Base-by-base conservation (phyloP, 805 yeast genomes). In the Cyberlindnera petersonii region DNA sequence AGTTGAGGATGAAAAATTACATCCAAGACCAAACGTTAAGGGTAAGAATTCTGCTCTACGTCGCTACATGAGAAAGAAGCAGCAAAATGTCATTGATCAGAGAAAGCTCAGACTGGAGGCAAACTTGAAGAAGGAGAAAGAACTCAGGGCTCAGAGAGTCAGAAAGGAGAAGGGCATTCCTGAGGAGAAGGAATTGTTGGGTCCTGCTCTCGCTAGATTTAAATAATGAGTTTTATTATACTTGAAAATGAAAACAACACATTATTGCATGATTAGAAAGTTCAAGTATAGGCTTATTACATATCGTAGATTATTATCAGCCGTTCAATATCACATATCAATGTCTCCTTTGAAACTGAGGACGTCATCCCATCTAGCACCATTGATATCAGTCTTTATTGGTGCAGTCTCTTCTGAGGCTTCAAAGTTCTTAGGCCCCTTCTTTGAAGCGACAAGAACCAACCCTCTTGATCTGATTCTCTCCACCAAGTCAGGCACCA, bases 21-120 rank as follows among this genome's bases (percentile, higher is more conserved):
- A 44, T 18, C 43, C 50, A 24, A 75, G 75, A 47, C 85, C 95
- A 2, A 79, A 79, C 22, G 79, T 79, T 26, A 79, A 77, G 56
- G 84, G 86, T 33, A 84, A 84, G 62, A 86, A 88, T 64, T 86
- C 97, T 8, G 80, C 88, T 2, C 65, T 91, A 44, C 80, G 96
- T 58, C 75, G 80, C 39, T 79, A 80, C 59, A 65, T 85, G 63
- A 79, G 95, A 60, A 89, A 86, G 74, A 84, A 82, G 72, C 79
- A 81, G 39, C 79, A 75, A 59, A 88, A 88, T 56, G 89, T 88
- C 31, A 77, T 89, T 45, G 95, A 87, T 59, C 86, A 87, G 60
- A 79, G 96, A 54, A 82, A 81, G 52, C 55, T 82, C 58, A 77
- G 94, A 48, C 70, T 86, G 10, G 89, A 89, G 58, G 74, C 73